Percentiles rank a stretch among this genome's conserved stretches.
Conservation (phyloP, 352 stramenopile genomes). For the Hyaloperonospora arabidopsidis region DNA sequence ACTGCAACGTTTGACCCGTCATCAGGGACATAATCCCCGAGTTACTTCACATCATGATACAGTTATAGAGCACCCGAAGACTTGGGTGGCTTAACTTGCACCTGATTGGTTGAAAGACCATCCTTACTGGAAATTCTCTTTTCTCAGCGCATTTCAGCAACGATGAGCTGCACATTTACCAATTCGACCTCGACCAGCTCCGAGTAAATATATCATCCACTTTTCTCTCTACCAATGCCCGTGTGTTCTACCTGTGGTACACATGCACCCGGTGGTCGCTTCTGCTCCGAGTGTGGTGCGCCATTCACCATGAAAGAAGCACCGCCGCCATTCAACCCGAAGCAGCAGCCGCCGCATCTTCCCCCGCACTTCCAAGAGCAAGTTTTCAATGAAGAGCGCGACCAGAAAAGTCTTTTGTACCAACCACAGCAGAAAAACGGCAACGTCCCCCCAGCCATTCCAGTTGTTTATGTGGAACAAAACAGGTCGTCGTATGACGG, state of each 20-base stretch:
- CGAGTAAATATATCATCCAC: no score
- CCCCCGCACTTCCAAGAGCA: conserved; percentile 25
- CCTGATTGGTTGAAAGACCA: no score
- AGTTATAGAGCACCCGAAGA: no score
- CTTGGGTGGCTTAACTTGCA: no score
- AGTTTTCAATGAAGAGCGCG: conserved; percentile 20
- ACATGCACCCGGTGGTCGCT: conserved; percentile 21
- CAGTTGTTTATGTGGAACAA: conserved; percentile 27
- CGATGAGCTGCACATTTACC: no score
- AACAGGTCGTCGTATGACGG: conserved; percentile 7
- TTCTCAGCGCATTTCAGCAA: no score
- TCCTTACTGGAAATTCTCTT: no score
- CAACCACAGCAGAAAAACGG: conserved; percentile 2
- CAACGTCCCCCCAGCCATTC: conserved; percentile 16
- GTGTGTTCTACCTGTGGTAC: conserved; percentile 12
- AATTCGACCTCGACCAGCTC: no score
- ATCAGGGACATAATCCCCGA: no score
- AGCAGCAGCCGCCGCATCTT: conserved; percentile 5
- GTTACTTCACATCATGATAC: no score
- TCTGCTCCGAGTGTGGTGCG: conserved; percentile 29
- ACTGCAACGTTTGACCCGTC: no score
- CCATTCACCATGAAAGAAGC: conserved; percentile 13
- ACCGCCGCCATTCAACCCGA: not conserved
- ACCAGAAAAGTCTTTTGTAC: conserved; percentile 29
- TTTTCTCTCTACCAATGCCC: conserved; percentile 13